Conservation (phyloP, 345 rosid genomes). For the Eucalyptus sideroxylon region DNA sequence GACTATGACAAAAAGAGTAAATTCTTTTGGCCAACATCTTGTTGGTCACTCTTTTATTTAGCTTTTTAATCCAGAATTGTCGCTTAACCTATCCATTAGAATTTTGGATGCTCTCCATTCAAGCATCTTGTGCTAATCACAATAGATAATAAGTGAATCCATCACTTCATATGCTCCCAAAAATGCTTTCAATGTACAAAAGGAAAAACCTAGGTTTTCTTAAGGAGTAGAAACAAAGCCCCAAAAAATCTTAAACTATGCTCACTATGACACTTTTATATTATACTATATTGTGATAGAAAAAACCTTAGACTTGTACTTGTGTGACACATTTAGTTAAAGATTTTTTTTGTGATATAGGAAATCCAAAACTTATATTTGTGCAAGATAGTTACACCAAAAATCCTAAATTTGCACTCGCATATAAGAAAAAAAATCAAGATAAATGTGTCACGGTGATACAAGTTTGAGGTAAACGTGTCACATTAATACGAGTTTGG, state of each 20-base stretch:
- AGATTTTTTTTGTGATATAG: not conserved
- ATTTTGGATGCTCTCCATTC: not conserved
- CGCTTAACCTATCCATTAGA: not conserved
- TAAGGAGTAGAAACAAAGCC: not conserved
- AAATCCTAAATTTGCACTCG: too few species aligned
- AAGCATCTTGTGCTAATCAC: not conserved
- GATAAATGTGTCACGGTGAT: rapidly evolving
- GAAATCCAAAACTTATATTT: too few species aligned
- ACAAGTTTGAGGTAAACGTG: too few species aligned
- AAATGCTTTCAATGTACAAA: too few species aligned
- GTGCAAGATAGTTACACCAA: too few species aligned
- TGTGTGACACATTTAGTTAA: not conserved
- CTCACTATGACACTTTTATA: not conserved
- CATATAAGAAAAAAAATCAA: too few species aligned
- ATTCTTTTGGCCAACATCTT: not conserved
- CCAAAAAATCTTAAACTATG: not conserved
- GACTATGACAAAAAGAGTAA: not conserved
- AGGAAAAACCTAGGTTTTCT: not conserved
- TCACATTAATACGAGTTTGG: too few species aligned
- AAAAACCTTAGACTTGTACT: too few species aligned
- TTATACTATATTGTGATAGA: not conserved
- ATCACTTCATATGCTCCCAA: not conserved
- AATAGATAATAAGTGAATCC: not conserved
- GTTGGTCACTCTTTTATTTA: not conserved
- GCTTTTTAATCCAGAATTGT: not conserved